These are phyloP conservation scores for Brassica balearica DNA, from an alignment of 441 rosid genomes.

Conservation along the genomic window DNA sequence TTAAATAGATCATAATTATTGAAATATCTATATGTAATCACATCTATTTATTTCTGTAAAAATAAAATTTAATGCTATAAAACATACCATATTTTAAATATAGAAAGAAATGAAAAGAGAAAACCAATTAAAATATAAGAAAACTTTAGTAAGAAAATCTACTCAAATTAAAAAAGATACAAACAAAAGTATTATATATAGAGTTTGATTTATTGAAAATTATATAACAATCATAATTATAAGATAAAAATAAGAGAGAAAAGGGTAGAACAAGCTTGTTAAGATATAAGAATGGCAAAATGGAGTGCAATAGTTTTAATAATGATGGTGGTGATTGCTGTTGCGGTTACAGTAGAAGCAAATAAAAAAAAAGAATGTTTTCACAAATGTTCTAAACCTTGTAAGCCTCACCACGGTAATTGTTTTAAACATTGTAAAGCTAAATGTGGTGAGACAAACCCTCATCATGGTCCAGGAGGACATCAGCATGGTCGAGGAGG, in stretches of 20 bases:
- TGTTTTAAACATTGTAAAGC: slow-evolving; percentile 26
- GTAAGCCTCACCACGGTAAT: background rate
- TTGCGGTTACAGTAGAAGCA: background rate
- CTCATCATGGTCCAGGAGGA: slow-evolving; percentile 25
- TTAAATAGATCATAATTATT: background rate
- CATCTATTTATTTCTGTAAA: background rate
- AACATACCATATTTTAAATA: background rate
- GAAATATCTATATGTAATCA: background rate
- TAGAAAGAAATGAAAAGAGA: background rate
- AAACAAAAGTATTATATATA: background rate
- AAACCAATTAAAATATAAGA: background rate
- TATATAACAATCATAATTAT: background rate
- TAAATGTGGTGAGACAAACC: slow-evolving; percentile 36
- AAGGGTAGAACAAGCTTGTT: background rate
- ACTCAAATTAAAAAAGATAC: background rate
- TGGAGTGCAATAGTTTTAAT: slow-evolving; percentile 16
- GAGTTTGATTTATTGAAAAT: background rate
- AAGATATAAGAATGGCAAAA: slow-evolving; percentile 16
- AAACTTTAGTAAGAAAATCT: background rate
- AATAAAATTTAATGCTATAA: background rate
- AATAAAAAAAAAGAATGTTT: background rate
- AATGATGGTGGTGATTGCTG: slow-evolving; percentile 18
- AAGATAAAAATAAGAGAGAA: background rate
- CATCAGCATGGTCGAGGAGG: slow-evolving; percentile 15
- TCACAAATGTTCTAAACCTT: background rate